Conservation (phyloP, 768 basidiomycete species). For the Daedaleopsis nitida region DNA sequence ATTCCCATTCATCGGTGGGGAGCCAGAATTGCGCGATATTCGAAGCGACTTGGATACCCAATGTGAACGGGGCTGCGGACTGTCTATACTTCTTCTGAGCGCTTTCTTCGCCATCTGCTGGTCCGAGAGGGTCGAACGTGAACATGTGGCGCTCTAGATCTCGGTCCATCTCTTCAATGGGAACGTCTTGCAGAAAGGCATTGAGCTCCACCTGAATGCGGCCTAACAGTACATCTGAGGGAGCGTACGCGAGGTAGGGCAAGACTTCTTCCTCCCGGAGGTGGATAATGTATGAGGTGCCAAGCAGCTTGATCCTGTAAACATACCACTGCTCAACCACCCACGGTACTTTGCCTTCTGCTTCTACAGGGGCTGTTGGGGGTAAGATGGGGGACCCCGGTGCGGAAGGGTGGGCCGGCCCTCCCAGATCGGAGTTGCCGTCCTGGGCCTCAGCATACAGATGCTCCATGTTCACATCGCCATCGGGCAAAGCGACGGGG, state of each 20-base stretch:
- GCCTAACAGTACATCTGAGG: slow-evolving; percentile 51
- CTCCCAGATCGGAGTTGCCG: slow-evolving; percentile 1
- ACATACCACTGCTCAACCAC: slow-evolving; percentile 56
- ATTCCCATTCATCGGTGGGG: slow-evolving; percentile 73
- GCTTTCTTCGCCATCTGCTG: slow-evolving; percentile 1
- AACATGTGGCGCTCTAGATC: slow-evolving; percentile 35
- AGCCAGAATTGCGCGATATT: slow-evolving; percentile 67
- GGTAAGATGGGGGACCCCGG: slow-evolving; percentile 9
- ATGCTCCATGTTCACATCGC: background rate
- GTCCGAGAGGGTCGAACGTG: slow-evolving; percentile 52
- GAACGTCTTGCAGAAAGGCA: slow-evolving; percentile 10
- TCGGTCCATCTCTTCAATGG: slow-evolving; percentile 23
- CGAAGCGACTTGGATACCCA: slow-evolving; percentile 73
- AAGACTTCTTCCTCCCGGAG: slow-evolving; percentile 61
- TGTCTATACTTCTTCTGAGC: slow-evolving; percentile 43
- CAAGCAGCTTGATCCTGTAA: slow-evolving; percentile 73
- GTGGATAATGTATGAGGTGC: slow-evolving; percentile 48
- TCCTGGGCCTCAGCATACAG: slow-evolving; percentile 23
- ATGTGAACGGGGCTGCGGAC: slow-evolving; percentile 63
- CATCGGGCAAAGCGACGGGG: background rate
- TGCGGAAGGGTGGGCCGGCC: background rate
- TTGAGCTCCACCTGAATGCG: slow-evolving; percentile 23
- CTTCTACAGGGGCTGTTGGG: slow-evolving; percentile 13
- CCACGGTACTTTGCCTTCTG: slow-evolving; percentile 47
- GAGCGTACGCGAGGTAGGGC: slow-evolving; percentile 73